Conservation (phyloP, 108 stramenopile genomes). For the Nitzschia putrida region DNA sequence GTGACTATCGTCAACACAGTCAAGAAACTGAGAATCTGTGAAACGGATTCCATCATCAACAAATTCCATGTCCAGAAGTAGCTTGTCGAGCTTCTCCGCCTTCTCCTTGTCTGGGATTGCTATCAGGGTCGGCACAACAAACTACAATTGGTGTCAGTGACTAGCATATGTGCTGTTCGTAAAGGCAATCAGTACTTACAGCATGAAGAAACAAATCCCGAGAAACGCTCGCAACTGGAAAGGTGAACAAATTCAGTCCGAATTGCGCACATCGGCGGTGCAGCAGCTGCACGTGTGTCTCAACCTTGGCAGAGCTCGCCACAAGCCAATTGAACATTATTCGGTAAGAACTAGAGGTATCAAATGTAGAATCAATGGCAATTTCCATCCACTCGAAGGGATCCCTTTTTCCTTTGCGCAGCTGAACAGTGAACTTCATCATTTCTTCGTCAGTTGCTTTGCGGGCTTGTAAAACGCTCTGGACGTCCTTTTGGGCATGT, state of each 20-base stretch:
- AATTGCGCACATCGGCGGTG: slow-evolving; percentile 77
- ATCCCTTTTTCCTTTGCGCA: slow-evolving; percentile 65
- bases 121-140: slow-evolving; percentile 61
- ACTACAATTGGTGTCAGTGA: slow-evolving; percentile 14
- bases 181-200: slow-evolving; percentile 29
- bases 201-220: slow-evolving; percentile 69
- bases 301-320: slow-evolving; percentile 77
- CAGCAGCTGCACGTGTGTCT: slow-evolving; percentile 78
- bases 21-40: slow-evolving; percentile 57
- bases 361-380: slow-evolving; percentile 64
- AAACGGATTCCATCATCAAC: slow-evolving; percentile 77
- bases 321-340: slow-evolving; percentile 90
- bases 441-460: slow-evolving; percentile 40
- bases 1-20: slow-evolving; percentile 54
- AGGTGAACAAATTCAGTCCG: slow-evolving; percentile 68
- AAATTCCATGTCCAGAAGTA: slow-evolving; percentile 60
- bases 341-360: slow-evolving; percentile 73
- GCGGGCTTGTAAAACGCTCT: slow-evolving; percentile 24
- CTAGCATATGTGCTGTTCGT: neutral
- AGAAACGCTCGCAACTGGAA: slow-evolving; percentile 64
- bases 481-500: slow-evolving; percentile 25
- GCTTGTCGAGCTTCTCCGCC: slow-evolving; percentile 48
- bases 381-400: slow-evolving; percentile 86
- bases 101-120: slow-evolving; percentile 43
- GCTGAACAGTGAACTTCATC: slow-evolving; percentile 60